phyloP scores from a whole-genome alignment of 2,329 filamentous ascomycete species.

The Verticillium isaacii region DNA sequence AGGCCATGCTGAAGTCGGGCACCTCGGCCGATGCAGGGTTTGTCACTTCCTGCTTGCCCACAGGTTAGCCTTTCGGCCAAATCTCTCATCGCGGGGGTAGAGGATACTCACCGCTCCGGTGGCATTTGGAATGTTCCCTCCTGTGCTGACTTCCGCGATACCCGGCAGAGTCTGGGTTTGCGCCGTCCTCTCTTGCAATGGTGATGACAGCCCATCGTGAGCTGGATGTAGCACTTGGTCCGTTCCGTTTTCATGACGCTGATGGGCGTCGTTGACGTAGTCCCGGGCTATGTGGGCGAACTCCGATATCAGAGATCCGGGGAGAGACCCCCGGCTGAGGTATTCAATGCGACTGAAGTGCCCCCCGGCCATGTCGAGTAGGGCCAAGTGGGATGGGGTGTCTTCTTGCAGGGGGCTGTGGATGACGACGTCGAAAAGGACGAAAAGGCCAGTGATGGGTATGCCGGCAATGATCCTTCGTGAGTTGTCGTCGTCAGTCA shows the following conservation, averaged over 20 bases:
- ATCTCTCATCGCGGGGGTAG: not conserved
- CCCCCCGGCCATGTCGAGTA: slow-evolving; percentile 34
- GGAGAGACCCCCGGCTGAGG: slow-evolving; percentile 28
- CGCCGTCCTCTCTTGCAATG: not conserved
- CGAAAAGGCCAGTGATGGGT: slow-evolving; percentile 30
- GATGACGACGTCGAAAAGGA: slow-evolving; percentile 35
- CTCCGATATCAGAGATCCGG: slow-evolving; percentile 29
- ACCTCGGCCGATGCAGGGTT: not conserved
- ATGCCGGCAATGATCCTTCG: slow-evolving; percentile 26
- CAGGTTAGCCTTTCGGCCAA: not conserved
- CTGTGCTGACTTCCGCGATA: not conserved
- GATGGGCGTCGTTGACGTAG: slow-evolving; percentile 22
- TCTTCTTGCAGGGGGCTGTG: slow-evolving; percentile 18
- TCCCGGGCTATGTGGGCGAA: slow-evolving; percentile 36
- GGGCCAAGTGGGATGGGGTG: slow-evolving; percentile 27
- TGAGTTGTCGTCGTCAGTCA: not conserved
- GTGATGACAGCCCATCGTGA: not conserved
- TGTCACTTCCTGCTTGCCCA: not conserved
- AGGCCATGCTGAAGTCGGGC: not conserved
- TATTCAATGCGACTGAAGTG: slow-evolving; percentile 38
- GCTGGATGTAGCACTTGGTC: not conserved
- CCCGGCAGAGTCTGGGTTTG: not conserved
- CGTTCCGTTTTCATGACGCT: not conserved
- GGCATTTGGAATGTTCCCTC: not conserved
- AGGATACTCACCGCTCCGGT: not conserved